Percentiles rank a stretch among this genome's conserved stretches.
phyloP scores from a whole-genome alignment of 257 asterid species.

The Nicotiana otophora region DNA sequence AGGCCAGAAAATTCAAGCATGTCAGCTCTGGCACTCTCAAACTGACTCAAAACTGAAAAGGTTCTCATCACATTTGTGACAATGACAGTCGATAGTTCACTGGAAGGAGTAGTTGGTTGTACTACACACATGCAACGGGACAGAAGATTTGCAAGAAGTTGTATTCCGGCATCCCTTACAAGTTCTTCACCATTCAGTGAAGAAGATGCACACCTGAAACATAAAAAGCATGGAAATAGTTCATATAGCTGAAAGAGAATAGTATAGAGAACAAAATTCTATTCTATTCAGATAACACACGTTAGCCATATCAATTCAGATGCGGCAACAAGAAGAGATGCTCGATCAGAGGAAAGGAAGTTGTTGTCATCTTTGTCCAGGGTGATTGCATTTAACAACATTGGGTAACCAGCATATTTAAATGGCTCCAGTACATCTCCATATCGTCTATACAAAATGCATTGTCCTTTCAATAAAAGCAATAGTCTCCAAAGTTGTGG shows the following conservation, averaged over 20 bases:
- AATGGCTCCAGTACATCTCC: slow-evolving; percentile 84
- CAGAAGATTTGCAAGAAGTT: slow-evolving; percentile 82
- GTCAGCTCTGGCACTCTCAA: slow-evolving; percentile 86
- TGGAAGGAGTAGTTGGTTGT: slow-evolving; percentile 81
- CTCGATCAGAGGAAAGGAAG: slow-evolving; percentile 89
- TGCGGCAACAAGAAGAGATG: slow-evolving; percentile 85
- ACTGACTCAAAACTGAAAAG: slow-evolving; percentile 79
- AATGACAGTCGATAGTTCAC: slow-evolving; percentile 72
- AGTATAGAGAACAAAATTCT: not conserved
- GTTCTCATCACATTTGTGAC: slow-evolving; percentile 84
- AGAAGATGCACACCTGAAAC: slow-evolving; percentile 81
- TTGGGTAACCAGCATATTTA: slow-evolving; percentile 97
- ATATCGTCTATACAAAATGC: slow-evolving; percentile 86
- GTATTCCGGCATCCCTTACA: slow-evolving; percentile 94
- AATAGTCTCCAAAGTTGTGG: slow-evolving; percentile 95
- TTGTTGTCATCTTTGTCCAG: slow-evolving; percentile 84
- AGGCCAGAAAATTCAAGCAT: slow-evolving; percentile 75
- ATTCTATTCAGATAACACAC: slow-evolving; percentile 34
- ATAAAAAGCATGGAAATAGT: not conserved
- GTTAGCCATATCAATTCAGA: slow-evolving; percentile 98
- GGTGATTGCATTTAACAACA: slow-evolving; percentile 87
- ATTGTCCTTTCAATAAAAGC: slow-evolving; percentile 88
- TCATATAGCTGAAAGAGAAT: slow-evolving; percentile 1
- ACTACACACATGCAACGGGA: slow-evolving; percentile 96
- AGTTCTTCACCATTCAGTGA: slow-evolving; percentile 97